These are phyloP conservation scores for Sclerotiophoma versabilis DNA, from an alignment of 2,329 filamentous ascomycete genomes.

Conservation along the genomic window DNA sequence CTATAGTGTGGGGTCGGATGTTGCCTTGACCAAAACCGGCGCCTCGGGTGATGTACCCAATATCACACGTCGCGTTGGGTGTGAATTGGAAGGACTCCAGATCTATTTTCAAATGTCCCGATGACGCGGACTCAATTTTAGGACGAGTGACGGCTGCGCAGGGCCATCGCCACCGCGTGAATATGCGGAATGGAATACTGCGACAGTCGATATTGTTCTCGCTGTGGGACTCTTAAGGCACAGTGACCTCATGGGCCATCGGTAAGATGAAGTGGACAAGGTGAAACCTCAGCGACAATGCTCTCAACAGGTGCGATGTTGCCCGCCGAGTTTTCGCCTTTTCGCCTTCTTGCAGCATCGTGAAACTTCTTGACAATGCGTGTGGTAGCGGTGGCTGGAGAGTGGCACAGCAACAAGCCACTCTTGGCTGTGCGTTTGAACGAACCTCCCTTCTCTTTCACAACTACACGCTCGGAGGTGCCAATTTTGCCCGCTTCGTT, in stretches of 20 bases:
- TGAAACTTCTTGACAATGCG: constrained; percentile 12
- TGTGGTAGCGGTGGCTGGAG: constrained; percentile 12
- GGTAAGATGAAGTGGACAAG: neutral
- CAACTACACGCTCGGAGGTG: neutral
- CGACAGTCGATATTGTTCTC: neutral
- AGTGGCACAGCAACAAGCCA: constrained; percentile 14
- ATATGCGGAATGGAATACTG: neutral
- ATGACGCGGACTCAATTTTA: constrained; percentile 7
- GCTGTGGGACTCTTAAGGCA: neutral
- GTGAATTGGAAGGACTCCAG: neutral
- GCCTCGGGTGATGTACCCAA: constrained; percentile 1
- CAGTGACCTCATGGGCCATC: neutral
- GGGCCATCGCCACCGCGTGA: neutral
- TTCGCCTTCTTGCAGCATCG: neutral
- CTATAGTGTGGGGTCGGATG: constrained; percentile 10
- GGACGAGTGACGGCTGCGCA: neutral
- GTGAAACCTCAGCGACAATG: neutral
- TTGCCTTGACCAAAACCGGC: neutral
- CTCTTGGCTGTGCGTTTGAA: constrained; percentile 1
- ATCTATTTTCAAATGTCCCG: neutral
- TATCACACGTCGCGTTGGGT: neutral
- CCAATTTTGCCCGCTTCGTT: neutral
- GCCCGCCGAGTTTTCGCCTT: neutral
- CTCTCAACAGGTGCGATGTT: neutral
- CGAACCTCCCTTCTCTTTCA: neutral